phyloP scores from a whole-genome alignment of 2,329 filamentous ascomycete genomes.

The Colletotrichum sp. region DNA sequence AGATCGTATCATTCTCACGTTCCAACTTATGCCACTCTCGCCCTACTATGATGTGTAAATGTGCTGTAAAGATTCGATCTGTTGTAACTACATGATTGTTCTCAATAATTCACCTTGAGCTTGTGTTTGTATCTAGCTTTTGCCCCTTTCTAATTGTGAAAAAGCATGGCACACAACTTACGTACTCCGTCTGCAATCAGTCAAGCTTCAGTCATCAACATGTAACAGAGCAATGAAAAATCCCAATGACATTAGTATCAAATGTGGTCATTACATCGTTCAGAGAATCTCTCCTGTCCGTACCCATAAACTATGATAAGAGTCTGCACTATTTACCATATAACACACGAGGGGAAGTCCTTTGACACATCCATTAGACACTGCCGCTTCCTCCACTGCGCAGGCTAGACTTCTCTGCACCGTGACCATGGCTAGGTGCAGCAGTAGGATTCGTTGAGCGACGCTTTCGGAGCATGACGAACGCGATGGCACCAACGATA shows the following conservation, averaged over 20 bases:
- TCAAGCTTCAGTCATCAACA: not conserved
- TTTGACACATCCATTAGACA: not conserved
- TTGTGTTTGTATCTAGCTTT: rapidly evolving
- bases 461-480: not conserved
- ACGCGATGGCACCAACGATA: conserved; percentile 6
- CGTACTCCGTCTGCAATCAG: rapidly evolving
- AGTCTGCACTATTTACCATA: rapidly evolving
- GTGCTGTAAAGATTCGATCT: not conserved
- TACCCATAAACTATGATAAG: not conserved
- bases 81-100: rapidly evolving
- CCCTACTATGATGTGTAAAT: not conserved
- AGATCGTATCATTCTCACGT: conserved; percentile 10
- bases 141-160: rapidly evolving
- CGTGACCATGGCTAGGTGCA: not conserved
- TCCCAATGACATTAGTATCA: not conserved
- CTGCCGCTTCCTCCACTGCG: not conserved
- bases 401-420: not conserved
- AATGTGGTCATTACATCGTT: not conserved
- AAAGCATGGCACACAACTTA: not conserved
- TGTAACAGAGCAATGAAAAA: not conserved
- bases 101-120: not conserved
- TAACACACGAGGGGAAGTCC: not conserved
- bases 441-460: not conserved
- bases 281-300: not conserved
- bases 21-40: not conserved